Evolutionary conservation across 2,329 filamentous ascomycete genomes (phyloP).

Genomic region (Juglanconis juglandina): DNA sequence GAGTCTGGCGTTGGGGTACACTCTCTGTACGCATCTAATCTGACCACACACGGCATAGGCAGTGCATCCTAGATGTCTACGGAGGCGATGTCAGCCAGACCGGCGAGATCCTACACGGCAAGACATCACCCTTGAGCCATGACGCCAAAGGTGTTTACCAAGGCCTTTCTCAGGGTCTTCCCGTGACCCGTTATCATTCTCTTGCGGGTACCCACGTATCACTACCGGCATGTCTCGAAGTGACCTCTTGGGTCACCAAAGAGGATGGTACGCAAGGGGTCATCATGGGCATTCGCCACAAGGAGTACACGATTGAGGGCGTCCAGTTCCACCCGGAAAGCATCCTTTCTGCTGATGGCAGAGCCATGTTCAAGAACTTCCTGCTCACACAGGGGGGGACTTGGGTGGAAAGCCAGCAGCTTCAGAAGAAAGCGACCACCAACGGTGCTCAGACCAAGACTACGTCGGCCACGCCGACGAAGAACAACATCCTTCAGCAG

Average conservation of each 20-base stretch:
- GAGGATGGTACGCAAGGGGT: slow-evolving; percentile 76
- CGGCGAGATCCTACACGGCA: slow-evolving; percentile 94
- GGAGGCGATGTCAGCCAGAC: slow-evolving; percentile 89
- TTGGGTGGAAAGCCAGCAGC: slow-evolving; percentile 74
- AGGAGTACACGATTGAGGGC: slow-evolving; percentile 84
- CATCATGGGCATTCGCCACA: slow-evolving; percentile 96
- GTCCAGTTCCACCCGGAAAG: slow-evolving; percentile 98
- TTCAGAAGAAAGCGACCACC: slow-evolving; percentile 41
- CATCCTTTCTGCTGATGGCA: slow-evolving; percentile 85
- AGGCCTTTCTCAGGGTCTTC: slow-evolving; percentile 73
- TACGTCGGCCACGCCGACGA: slow-evolving; percentile 29
- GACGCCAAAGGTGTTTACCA: slow-evolving; percentile 90
- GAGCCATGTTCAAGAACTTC: slow-evolving; percentile 90
- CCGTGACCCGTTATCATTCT: slow-evolving; percentile 94
- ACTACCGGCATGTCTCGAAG: slow-evolving; percentile 78
- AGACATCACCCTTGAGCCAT: slow-evolving; percentile 87
- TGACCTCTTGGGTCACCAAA: slow-evolving; percentile 83
- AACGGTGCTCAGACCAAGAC: slow-evolving; percentile 16
- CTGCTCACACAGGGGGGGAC: slow-evolving; percentile 82
- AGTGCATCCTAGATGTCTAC: slow-evolving; percentile 94
- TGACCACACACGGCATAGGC: slow-evolving; percentile 43
- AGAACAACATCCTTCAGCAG: slow-evolving; percentile 81
- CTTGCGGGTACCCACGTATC: slow-evolving; percentile 88
- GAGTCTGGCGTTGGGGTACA: slow-evolving; percentile 35
- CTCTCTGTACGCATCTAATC: slow-evolving; percentile 18